These are phyloP conservation scores for Pseudocercospora cruenta DNA, from an alignment of 2,329 filamentous ascomycete genomes.

Conservation along the genomic window DNA sequence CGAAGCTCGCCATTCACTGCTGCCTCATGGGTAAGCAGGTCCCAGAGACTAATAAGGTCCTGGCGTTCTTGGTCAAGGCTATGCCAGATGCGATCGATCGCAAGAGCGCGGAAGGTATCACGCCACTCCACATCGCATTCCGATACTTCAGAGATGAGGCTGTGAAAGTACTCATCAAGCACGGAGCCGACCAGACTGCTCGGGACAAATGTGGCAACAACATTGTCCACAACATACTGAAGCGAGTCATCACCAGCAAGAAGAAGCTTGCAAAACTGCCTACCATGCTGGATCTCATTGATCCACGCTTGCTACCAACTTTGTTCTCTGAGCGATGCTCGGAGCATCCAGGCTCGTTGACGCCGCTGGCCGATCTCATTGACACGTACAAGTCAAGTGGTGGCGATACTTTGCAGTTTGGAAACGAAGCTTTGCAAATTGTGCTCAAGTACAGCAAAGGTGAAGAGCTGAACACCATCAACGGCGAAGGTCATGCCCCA, in stretches of 20 bases:
- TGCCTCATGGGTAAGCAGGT: constrained; percentile 51
- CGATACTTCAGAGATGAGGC: constrained; percentile 57
- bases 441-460: constrained; percentile 47
- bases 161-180: constrained; percentile 64
- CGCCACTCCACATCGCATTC: constrained; percentile 71
- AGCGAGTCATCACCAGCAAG: constrained; percentile 8
- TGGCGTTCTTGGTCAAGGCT: constrained; percentile 68
- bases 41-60: constrained; percentile 55
- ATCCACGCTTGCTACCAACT: constrained; percentile 58
- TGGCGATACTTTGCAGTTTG: neutral
- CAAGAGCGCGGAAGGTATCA: constrained; percentile 60
- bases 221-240: constrained; percentile 64
- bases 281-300: constrained; percentile 62
- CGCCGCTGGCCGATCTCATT: constrained; percentile 60
- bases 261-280: constrained; percentile 27
- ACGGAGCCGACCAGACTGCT: constrained; percentile 68
- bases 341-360: constrained; percentile 57
- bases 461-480: constrained; percentile 54
- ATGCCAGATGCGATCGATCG: constrained; percentile 66
- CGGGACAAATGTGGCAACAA: constrained; percentile 65
- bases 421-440: constrained; percentile 17
- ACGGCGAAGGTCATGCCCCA: constrained; percentile 67
- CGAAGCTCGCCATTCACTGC: constrained; percentile 66
- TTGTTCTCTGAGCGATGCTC: constrained; percentile 64
- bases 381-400: neutral